Conservation (phyloP, 441 rosid species). For the Capsella rubella region DNA sequence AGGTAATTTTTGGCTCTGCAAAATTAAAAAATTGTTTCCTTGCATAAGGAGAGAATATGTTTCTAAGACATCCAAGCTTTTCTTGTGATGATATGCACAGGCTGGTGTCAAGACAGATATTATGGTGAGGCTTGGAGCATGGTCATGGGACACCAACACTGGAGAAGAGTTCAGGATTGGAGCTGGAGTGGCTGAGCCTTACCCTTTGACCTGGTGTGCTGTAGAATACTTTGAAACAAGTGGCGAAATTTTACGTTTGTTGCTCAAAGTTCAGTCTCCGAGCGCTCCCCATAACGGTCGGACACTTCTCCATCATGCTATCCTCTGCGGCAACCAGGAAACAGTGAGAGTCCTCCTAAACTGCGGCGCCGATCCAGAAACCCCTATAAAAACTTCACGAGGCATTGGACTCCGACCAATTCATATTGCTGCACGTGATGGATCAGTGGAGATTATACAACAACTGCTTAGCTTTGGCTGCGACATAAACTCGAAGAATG, state of each 20-base stretch:
- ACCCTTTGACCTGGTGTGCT: slow-evolving; percentile 88
- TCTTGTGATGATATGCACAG: slow-evolving; percentile 54
- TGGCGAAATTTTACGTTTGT: slow-evolving; percentile 74
- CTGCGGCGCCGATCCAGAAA: slow-evolving; percentile 69
- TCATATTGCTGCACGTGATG: slow-evolving; percentile 86
- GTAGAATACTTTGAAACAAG: slow-evolving; percentile 91
- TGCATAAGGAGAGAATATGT: slow-evolving; percentile 7
- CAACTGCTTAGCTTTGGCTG: slow-evolving; percentile 66
- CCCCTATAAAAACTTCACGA: slow-evolving; percentile 54
- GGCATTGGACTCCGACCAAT: slow-evolving; percentile 69
- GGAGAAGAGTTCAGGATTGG: slow-evolving; percentile 97
- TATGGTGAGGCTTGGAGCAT: slow-evolving; percentile 84
- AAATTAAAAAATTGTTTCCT: neutral
- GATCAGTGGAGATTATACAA: slow-evolving; percentile 60
- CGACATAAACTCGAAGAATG: slow-evolving; percentile 72
- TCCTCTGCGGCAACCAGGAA: slow-evolving; percentile 81
- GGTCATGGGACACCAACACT: slow-evolving; percentile 92
- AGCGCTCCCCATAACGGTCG: slow-evolving; percentile 68
- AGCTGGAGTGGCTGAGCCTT: slow-evolving; percentile 97
- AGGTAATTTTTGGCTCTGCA: slow-evolving; percentile 53
- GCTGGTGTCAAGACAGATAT: slow-evolving; percentile 64
- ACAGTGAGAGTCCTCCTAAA: slow-evolving; percentile 73
- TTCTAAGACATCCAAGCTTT: slow-evolving; percentile 30
- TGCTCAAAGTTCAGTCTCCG: slow-evolving; percentile 59
- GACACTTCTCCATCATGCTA: slow-evolving; percentile 93